A percentile compares a stretch with the other conserved stretches of the same genome.
phyloP scores from a whole-genome alignment of 352 stramenopile genomes.

The Phytophthora sp. region DNA sequence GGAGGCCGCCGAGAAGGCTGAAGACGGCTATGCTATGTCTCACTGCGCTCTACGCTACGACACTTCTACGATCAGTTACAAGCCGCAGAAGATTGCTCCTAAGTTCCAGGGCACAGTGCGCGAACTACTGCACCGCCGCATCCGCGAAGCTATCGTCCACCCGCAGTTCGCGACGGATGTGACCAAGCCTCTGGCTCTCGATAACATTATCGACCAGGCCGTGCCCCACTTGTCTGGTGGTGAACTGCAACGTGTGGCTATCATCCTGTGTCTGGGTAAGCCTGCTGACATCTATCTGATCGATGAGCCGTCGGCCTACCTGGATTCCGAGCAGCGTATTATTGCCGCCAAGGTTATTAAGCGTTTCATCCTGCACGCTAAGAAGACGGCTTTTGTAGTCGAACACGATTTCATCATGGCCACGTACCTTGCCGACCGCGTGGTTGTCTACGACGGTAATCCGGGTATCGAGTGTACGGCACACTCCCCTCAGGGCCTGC shows the following conservation, averaged over 20 bases:
- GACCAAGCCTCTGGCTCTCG: constrained; percentile 98
- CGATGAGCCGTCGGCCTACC: constrained; percentile 99
- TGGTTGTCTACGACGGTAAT: constrained; percentile 95
- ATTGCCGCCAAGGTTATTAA: constrained; percentile 99
- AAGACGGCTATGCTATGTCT: constrained; percentile 76
- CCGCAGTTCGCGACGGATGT: constrained; percentile 99
- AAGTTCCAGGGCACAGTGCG: constrained; percentile 97
- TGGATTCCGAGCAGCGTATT: constrained; percentile 99
- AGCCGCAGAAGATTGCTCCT: constrained; percentile 99
- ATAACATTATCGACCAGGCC: constrained; percentile 98
- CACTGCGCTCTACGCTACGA: constrained; percentile 85
- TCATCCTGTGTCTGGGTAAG: constrained; percentile 97
- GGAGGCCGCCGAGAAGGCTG: constrained; percentile 72
- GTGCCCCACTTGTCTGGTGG: constrained; percentile 98
- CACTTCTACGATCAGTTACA: constrained; percentile 95
- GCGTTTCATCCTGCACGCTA: constrained; percentile 99
- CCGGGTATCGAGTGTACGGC: constrained; percentile 98
- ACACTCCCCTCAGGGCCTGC: constrained; percentile 93
- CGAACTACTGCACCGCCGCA: constrained; percentile 97
- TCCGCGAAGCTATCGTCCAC: constrained; percentile 97
- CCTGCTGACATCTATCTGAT: constrained; percentile 99
- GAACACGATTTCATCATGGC: constrained; percentile 99
- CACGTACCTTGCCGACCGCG: constrained; percentile 98
- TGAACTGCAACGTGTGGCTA: constrained; percentile 99
- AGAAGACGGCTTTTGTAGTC: constrained; percentile 99